A percentile compares a stretch with the other conserved stretches of the same genome.
Conservation (phyloP, 2,329 filamentous ascomycete genomes). For the Colletotrichum somersetense region DNA sequence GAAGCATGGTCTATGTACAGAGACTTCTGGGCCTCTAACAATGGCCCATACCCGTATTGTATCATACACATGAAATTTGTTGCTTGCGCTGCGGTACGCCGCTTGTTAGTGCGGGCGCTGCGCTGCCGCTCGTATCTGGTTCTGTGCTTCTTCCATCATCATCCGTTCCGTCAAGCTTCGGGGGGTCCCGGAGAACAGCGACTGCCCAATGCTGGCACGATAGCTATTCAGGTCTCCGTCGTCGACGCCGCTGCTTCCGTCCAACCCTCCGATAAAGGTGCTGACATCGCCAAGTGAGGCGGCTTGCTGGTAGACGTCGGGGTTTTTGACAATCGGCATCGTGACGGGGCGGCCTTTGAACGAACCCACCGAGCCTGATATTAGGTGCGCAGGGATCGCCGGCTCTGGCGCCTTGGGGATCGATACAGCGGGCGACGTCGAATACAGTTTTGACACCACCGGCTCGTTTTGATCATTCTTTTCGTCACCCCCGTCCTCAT, state of each 20-base stretch:
- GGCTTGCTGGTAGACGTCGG: constrained; percentile 62
- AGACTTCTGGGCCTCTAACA: constrained; percentile 37
- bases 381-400: constrained; percentile 44
- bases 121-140: constrained; percentile 44
- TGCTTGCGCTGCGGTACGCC: constrained; percentile 8
- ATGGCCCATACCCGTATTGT: constrained; percentile 34
- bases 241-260: constrained; percentile 64
- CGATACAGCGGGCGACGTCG: constrained; percentile 60
- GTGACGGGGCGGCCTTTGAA: constrained; percentile 66
- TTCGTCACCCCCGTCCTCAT: constrained; percentile 49
- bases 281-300: constrained; percentile 62
- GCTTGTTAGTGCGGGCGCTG: constrained; percentile 33
- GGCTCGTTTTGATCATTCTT: constrained; percentile 35
- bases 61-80: constrained; percentile 30
- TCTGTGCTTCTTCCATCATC: constrained; percentile 61
- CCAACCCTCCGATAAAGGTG: constrained; percentile 66
- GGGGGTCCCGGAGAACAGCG: constrained; percentile 58
- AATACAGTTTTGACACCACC: constrained; percentile 50
- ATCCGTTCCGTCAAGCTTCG: constrained; percentile 63
- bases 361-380: constrained; percentile 61
- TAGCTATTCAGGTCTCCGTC: constrained; percentile 60
- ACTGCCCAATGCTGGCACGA: constrained; percentile 55
- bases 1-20: constrained; percentile 37
- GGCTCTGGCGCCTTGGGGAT: constrained; percentile 50
- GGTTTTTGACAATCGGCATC: constrained; percentile 64